Conservation (phyloP, 1,284 basidiomycete species). For the Ustilago shanxiensis region DNA sequence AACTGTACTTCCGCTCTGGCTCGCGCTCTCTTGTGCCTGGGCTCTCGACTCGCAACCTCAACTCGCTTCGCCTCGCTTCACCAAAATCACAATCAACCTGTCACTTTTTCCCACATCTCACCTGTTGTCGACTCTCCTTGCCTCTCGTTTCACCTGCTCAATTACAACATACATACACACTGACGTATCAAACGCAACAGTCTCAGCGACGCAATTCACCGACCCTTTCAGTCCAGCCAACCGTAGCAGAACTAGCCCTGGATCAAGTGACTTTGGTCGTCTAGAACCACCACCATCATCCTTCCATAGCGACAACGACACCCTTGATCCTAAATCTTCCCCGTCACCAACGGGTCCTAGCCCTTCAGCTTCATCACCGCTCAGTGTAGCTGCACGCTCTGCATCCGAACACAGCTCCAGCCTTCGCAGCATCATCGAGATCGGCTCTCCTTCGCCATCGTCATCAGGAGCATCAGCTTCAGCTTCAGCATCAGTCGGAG, state of each 20-base stretch:
- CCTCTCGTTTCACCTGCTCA: slow-evolving; percentile 1
- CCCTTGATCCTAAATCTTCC: slow-evolving; percentile 47
- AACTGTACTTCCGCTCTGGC: too few relatives aligned
- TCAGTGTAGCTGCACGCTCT: slow-evolving; percentile 29
- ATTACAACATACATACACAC: not conserved
- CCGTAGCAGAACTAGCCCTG: slow-evolving; percentile 31
- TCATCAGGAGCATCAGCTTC: slow-evolving; percentile 22
- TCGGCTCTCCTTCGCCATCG: slow-evolving; percentile 14
- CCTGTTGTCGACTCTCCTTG: not conserved
- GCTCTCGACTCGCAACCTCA: not conserved
- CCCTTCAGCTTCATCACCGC: slow-evolving; percentile 37
- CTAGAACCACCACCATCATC: slow-evolving; percentile 13
- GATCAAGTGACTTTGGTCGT: slow-evolving; percentile 14
- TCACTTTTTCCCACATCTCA: slow-evolving; percentile 9
- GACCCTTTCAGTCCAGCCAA: slow-evolving; percentile 46
- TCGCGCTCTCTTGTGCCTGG: too few relatives aligned
- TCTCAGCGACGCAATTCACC: slow-evolving; percentile 46
- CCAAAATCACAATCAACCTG: slow-evolving; percentile 6
- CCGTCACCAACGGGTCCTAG: slow-evolving; percentile 31
- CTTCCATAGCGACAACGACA: slow-evolving; percentile 40
- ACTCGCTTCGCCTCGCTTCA: slow-evolving; percentile 2
- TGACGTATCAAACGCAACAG: slow-evolving; percentile 11
- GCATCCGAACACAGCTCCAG: slow-evolving; percentile 31
- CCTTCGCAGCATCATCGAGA: slow-evolving; percentile 37
- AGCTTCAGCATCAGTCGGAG: slow-evolving; percentile 12